A percentile compares a stretch with the other conserved stretches of the same genome.
phyloP scores from a whole-genome alignment of 129 eudicot species.

The Calendula officinalis region DNA sequence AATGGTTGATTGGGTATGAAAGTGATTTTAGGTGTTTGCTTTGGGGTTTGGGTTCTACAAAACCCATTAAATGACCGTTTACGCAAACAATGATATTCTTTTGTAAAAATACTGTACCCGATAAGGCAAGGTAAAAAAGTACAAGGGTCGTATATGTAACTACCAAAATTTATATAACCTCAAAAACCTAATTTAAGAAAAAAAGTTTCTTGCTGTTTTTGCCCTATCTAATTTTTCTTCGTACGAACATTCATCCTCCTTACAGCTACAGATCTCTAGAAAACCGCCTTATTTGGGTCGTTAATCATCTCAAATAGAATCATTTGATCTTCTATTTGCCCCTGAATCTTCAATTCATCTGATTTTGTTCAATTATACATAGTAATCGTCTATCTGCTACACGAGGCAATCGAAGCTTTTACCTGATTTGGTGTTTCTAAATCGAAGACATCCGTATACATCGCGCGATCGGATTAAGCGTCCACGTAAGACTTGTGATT shows the following conservation, averaged over 20 bases:
- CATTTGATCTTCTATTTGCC: conserved; percentile 9
- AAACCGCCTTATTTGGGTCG: conserved; percentile 23
- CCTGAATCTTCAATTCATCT: not conserved
- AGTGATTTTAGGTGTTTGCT: too few species aligned
- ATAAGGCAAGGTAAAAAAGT: not conserved
- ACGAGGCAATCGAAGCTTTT: conserved; percentile 18
- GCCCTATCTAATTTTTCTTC: conserved; percentile 24
- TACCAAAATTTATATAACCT: conserved; percentile 10
- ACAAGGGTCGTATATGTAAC: conserved; percentile 24
- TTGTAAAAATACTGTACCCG: too few species aligned
- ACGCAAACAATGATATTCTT: too few species aligned
- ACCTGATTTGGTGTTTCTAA: conserved; percentile 17
- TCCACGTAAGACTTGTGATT: conserved; percentile 27
- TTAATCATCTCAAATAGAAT: not conserved
- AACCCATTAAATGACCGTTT: too few species aligned
- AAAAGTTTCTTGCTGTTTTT: not conserved
- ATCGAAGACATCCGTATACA: conserved; percentile 11
- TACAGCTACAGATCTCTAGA: conserved; percentile 24
- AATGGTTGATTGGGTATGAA: too few species aligned
- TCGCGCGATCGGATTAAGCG: conserved; percentile 19
- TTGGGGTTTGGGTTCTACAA: too few species aligned
- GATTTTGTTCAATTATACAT: conserved; percentile 21
- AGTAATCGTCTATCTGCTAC: conserved; percentile 27
- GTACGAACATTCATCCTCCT: conserved; percentile 15
- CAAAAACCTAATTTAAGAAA: conserved; percentile 18